Base-by-base conservation (phyloP, 2,329 filamentous ascomycete genomes). In the Thermoascus crustaceus region DNA sequence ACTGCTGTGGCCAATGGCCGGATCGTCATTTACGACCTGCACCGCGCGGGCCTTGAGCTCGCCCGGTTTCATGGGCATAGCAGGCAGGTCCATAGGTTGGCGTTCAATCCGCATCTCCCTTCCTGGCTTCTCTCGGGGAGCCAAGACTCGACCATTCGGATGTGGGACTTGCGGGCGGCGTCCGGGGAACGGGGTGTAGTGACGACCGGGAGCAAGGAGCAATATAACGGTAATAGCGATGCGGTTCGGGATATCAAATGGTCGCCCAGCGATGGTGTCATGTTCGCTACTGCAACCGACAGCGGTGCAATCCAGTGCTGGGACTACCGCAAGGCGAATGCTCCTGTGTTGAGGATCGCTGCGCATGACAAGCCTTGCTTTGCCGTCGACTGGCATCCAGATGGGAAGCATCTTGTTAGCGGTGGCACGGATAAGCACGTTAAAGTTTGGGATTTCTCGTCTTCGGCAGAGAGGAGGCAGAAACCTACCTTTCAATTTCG, bases 341-440 rank as follows among this genome's bases (percentile, higher is more conserved):
- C 67, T 17, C 70, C 77, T 5, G 66, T 76, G 48, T 60, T 80
- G 46, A 73, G 72, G 44, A 75, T 80, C 37, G 71, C 73, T 21
- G 77, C 76, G 27, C 77, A 81, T 50, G 70, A 75, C 44, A 70
- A 68, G 42, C 67, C 66, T 4, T 80, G 76, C 58, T 76, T 71
- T 41, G 68, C 75, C 4, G 69, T 81, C 22, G 77, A 81, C 52
- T 81, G 76, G 76, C 77, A 81, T 49, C 77, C 77, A 1, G 76
- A 80, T 46, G 77, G 77, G 5, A 78, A 73, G 48, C 75, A 80
- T 52, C 60, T 81, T 7, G 67, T 75, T 35, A 80, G 75, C 45
- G 75, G 73, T n/a, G 69, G 77, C 34, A 66, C 71, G 14, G 77
- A 81, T 52, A 73, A 72, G 39, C 73, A 73, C 19, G 69, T 80